Evolutionary conservation across 2,329 filamentous ascomycete species (phyloP), one percentile per base, ranked within the genome.

Genomic region (Magnaporthiopsis poae): DNA sequence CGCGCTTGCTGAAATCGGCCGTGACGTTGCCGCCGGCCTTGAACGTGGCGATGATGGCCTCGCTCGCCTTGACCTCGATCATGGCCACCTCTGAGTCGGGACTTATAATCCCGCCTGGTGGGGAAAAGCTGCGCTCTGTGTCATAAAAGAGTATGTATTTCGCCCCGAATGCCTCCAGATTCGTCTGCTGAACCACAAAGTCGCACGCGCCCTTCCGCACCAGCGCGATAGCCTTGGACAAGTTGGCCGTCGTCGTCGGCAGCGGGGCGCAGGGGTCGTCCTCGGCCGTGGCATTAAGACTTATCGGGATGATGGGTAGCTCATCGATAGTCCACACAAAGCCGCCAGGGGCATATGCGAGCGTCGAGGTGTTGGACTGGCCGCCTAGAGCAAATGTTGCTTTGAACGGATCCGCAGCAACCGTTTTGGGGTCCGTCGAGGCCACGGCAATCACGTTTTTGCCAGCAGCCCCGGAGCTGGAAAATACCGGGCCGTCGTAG

Each of bases 361-460:
- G 46, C 39, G 46, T 25, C 64, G 65, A 65, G 2, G 65, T 68
- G 60, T 65, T 68, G 9, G 59, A 46, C 11, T 62, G 31, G 11
- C 68, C 68, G 31, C 65, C 25, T 2, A 65, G n/a, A 9, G 15
- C 46, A 25, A 69, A 68, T 5, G 68, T 68, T 18, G 65, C 68
- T 33, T 66, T 62, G 29, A 73, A 64, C 31, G 71, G 67, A 29
- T 70, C 66, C 1, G 69, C 69, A 0, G 71, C 68, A 15, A 68
- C 61, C 0, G 68, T 65, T 12, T 67, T 68, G 0, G 73, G 69
- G 13, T 77, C 72, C 60, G 80, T 74, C 0, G 81, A 80, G 13
- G 79, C 81, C 56, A 82, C 75, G 3, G 79, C 76, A 21, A 79
- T 77, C 11, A 80, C 77, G 9, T 76, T 74, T 65, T 75, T 75